These are phyloP conservation scores for Phytophthora lateralis DNA, from an alignment of 352 stramenopile genomes.

Conservation along the genomic window DNA sequence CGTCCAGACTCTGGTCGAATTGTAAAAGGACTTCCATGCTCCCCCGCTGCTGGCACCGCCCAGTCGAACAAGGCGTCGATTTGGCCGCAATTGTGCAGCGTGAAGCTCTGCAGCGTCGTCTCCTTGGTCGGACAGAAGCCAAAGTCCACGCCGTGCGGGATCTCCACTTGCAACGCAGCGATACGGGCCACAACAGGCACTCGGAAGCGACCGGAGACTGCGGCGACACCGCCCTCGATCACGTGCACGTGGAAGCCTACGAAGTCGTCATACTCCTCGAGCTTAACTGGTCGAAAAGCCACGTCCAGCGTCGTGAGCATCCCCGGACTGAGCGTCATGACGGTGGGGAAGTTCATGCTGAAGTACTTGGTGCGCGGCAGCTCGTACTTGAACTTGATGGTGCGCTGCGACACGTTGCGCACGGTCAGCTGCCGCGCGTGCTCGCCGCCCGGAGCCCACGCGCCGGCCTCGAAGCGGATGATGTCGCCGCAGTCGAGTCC, in stretches of 20 bases:
- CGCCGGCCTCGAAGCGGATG: conserved; percentile 87
- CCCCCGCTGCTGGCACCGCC: conserved; percentile 65
- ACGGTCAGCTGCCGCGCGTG: conserved; percentile 90
- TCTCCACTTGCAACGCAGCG: conserved; percentile 59
- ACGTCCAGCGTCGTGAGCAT: conserved; percentile 89
- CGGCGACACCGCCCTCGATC: conserved; percentile 74
- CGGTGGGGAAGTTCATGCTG: conserved; percentile 92
- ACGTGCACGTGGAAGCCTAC: conserved; percentile 91
- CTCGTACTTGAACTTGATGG: conserved; percentile 93
- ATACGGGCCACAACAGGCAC: conserved; percentile 89
- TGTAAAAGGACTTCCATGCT: conserved; percentile 76
- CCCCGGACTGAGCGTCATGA: conserved; percentile 88
- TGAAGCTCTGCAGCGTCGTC: conserved; percentile 72
- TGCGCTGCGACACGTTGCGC: conserved; percentile 90
- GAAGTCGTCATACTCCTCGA: conserved; percentile 93
- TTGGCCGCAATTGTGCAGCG: conserved; percentile 87
- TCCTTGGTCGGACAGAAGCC: conserved; percentile 91
- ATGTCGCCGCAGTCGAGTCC: conserved; percentile 86
- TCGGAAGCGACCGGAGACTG: conserved; percentile 78
- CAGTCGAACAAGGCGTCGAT: conserved; percentile 88
- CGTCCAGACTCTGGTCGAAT: conserved; percentile 74
- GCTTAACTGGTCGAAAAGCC: conserved; percentile 88
- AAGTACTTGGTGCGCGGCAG: conserved; percentile 94
- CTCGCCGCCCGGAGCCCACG: conserved; percentile 91
- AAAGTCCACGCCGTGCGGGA: conserved; percentile 82